Base-by-base conservation (phyloP, 352 stramenopile genomes). In the Phytophthora pistaciae region DNA sequence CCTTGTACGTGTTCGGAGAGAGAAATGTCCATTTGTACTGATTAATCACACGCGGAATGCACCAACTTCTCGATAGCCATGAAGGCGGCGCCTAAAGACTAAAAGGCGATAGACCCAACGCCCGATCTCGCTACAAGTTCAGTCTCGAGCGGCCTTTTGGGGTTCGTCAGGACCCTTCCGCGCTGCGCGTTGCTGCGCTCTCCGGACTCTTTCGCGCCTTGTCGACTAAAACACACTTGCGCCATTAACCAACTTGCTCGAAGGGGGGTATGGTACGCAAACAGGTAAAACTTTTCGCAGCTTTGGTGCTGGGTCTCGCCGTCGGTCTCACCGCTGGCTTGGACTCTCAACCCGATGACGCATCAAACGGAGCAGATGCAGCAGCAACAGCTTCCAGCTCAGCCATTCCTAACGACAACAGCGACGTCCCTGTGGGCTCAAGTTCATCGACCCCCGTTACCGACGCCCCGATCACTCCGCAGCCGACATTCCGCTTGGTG, bases 241-340 rank as follows among this genome's bases (percentile, higher is more conserved):
- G 44, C 44, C 44, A 52, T 52, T 52, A 52, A 52, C 44, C 44
- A 52, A 52, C 44, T 52, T 52, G 44, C 44, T 49, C 42, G 42
- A 10, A 13, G 18, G 42, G 18, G 27, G 42, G 42, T 10, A 25
- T 25, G n/a, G 44, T 20, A 8, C 44, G 44, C 44, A 23, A 10
- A 25, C 44, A 52, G 23, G 9, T 52, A 25, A 23, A 23, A 9
- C 3, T 52, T 52, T 23, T 52, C 20, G 44, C 44, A 52, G n/a
- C 44, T 52, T 52, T 52, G 7, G 44, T 52, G n/a, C 16, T 52
- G 9, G 44, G 44, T 18, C 18, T 52, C n/a, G 44, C 20, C n/a
- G 23, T 25, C 44, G 10, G 6, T 6, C 44, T 52, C 42, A 21
- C 42, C 18, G 42, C 42, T 49, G 42, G n/a, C 44, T 27, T 18